phyloP scores from a whole-genome alignment of 2,329 filamentous ascomycete genomes.

The Knoxdaviesia capensis region DNA sequence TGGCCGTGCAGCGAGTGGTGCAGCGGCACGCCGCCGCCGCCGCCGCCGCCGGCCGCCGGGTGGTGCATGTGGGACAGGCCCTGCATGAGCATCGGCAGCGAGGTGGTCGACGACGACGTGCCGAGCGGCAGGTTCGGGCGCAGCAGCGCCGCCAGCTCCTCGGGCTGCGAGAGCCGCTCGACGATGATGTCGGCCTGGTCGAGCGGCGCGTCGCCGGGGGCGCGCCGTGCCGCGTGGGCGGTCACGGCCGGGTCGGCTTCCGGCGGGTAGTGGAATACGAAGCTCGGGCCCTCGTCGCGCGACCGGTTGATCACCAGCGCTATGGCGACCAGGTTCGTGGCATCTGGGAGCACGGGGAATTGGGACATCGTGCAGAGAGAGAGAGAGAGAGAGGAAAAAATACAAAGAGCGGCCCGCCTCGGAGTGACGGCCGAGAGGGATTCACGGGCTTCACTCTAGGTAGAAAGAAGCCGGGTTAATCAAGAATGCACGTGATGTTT shows the following conservation, averaged over 20 bases:
- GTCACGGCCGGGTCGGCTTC: constrained; percentile 14
- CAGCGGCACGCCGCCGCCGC: no score
- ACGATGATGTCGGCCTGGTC: constrained; percentile 22
- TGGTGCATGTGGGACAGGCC: no score
- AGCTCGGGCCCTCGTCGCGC: constrained; percentile 50
- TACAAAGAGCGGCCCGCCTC: no score
- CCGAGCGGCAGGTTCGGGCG: constrained; percentile 2
- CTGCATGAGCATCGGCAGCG: constrained; percentile 6
- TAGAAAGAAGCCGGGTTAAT: no score
- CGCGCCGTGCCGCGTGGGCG: constrained; percentile 12
- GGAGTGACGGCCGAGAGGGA: no score
- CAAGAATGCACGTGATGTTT: no score
- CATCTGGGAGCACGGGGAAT: constrained; percentile 26
- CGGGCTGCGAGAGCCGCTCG: constrained; percentile 21
- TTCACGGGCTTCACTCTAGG: no score
- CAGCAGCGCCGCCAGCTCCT: constrained; percentile 6
- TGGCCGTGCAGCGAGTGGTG: constrained; percentile 11
- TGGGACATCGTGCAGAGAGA: constrained; percentile 28
- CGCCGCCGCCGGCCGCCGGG: no score
- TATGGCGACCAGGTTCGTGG: constrained; percentile 44
- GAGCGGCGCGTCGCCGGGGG: constrained; percentile 14
- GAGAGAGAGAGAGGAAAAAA: no score
- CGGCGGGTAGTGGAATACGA: constrained; percentile 82
- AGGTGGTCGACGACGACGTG: constrained; percentile 11
- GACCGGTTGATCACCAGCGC: constrained; percentile 56